These are phyloP conservation scores for Cyclotella choctawhatcheeana DNA, from an alignment of 108 stramenopile species.

Conservation along the genomic window DNA sequence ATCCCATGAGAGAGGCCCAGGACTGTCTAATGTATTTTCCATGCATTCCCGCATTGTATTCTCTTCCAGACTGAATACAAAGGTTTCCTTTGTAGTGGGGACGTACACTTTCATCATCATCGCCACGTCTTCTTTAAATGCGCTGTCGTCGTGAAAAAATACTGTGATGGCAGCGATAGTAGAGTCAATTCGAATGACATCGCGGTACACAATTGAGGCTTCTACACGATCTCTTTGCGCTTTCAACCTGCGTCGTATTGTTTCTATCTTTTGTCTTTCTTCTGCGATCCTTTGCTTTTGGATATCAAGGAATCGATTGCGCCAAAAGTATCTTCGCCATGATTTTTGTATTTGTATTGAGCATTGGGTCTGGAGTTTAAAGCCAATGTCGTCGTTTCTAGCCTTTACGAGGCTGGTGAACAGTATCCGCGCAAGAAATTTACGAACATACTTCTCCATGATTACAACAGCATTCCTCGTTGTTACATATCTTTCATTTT, in stretches of 20 bases:
- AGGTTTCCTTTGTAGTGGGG: slow-evolving; percentile 47
- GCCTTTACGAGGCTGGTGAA: slow-evolving; percentile 20
- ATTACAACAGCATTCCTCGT: slow-evolving; percentile 17
- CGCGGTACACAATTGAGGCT: slow-evolving; percentile 33
- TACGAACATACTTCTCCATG: slow-evolving; percentile 33
- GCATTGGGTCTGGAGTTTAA: slow-evolving; percentile 20
- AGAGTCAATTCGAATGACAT: slow-evolving; percentile 32
- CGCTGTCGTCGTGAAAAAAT: slow-evolving; percentile 19
- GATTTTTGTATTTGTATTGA: slow-evolving; percentile 26
- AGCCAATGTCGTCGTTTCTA: slow-evolving; percentile 21
- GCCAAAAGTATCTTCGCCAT: slow-evolving; percentile 50
- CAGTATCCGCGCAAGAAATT: slow-evolving; percentile 26
- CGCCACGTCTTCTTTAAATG: slow-evolving; percentile 20
- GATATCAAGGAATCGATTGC: slow-evolving; percentile 22
- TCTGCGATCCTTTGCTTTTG: slow-evolving; percentile 18
- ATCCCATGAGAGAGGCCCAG: slow-evolving; percentile 39
- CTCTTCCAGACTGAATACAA: slow-evolving; percentile 39
- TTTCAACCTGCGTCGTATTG: slow-evolving; percentile 27
- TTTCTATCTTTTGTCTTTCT: slow-evolving; percentile 22
- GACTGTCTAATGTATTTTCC: slow-evolving; percentile 39
- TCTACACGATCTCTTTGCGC: slow-evolving; percentile 12
- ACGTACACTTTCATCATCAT: slow-evolving; percentile 45
- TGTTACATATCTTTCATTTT: slow-evolving; percentile 20
- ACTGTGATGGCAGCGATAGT: slow-evolving; percentile 34
- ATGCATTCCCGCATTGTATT: slow-evolving; percentile 41